Percentiles rank a stretch among this genome's conserved stretches.
phyloP scores from a whole-genome alignment of 2,329 filamentous ascomycete genomes.

The Mariannaea sp. region DNA sequence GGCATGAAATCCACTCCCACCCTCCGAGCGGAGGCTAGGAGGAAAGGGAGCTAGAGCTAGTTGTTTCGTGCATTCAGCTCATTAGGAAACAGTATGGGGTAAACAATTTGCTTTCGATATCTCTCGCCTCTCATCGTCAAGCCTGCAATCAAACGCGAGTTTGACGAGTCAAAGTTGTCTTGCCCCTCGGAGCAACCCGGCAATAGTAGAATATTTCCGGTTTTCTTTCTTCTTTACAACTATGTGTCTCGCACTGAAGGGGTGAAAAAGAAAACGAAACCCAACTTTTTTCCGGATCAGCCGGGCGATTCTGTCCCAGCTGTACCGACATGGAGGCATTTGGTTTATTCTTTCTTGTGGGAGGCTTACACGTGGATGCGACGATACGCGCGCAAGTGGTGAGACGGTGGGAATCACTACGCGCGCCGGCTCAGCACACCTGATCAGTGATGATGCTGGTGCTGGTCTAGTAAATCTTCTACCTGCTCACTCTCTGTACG shows the following conservation, averaged over 20 bases:
- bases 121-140: slow-evolving; percentile 35
- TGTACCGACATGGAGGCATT: neutral
- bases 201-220: neutral
- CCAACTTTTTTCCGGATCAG: neutral
- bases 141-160: slow-evolving; percentile 14
- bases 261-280: neutral
- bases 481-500: too few species aligned
- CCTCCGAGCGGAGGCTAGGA: slow-evolving; percentile 18
- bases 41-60: neutral
- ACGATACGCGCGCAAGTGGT: slow-evolving; percentile 11
- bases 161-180: slow-evolving; percentile 1
- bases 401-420: too few species aligned
- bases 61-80: slow-evolving; percentile 25
- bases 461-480: too few species aligned
- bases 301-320: neutral
- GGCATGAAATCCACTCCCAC: neutral
- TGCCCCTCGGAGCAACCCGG: neutral
- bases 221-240: neutral
- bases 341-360: neutral
- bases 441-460: neutral
- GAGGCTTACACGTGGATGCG: slow-evolving; percentile 17
- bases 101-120: slow-evolving; percentile 30
- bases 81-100: slow-evolving; percentile 42
- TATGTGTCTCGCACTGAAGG: neutral
- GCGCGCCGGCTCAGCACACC: too few species aligned